Base-by-base conservation (phyloP, 768 basidiomycete genomes). In the Xerocomus brunneocitrinus region DNA sequence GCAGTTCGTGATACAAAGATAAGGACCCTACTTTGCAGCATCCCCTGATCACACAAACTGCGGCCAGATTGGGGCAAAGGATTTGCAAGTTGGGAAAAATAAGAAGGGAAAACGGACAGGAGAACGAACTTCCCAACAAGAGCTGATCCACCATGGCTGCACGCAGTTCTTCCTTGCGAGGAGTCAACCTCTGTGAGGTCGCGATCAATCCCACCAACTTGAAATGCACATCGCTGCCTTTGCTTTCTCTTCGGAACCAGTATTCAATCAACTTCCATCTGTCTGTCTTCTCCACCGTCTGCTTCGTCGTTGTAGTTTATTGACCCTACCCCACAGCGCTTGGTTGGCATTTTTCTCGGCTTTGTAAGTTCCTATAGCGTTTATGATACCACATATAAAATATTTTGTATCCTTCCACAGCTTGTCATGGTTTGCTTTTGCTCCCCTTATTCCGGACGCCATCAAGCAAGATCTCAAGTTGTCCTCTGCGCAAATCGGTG, bases 371-470 rank as follows among this genome's bases (percentile, higher is more conserved):
- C 22, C 31, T 14, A 28, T 14, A 7, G 8, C 36, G 28, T 8
- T 2, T 6, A 24, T 13, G 8, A 32, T 47, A 24, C 5, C 2
- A 4, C 14, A 13, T 72, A 25, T 43, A 40, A 8, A 34, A 24
- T 36, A 24, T 28, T 39, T 24, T 25, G 14, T 34, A 24, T 39
- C 14, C 12, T 30, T 24, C 9, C 22, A 12, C 47, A 73, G 72
- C 41, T 49, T 73, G 27, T 71, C 71, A 1, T 78, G 81, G 83
- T 83, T 83, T 52, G 81, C 82, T 1, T 83, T 84, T 59, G 73
- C 81, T n/a, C 82, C 82, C 0, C 75, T 84, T 14, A 74, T 81
- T 34, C 79, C 81, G 0, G 77, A 79, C 8, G 79, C 74, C 30
- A 82, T 84, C 67, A 76, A 74, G 56, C 59, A 62, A 25, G 82